phyloP scores from a whole-genome alignment of 148 eudicot species.

The Silene conica region DNA sequence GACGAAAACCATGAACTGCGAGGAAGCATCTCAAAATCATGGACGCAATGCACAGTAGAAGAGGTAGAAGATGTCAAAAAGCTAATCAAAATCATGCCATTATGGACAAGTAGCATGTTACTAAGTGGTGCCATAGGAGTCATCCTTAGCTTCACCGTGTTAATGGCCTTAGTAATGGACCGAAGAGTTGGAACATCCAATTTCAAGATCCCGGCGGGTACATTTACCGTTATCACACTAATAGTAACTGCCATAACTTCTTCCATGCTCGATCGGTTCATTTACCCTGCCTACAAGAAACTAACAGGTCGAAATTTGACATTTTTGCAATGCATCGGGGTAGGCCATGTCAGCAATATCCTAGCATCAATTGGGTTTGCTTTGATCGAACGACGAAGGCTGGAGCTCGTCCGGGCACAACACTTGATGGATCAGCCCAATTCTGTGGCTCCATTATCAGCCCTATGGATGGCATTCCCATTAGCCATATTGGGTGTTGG shows the following conservation, averaged over 20 bases:
- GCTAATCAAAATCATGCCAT: conserved; percentile 45
- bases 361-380: conserved; percentile 34
- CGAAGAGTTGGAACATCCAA: conserved; percentile 26
- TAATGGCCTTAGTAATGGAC: conserved; percentile 63
- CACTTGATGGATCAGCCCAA: conserved; percentile 6
- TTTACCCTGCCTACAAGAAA: conserved; percentile 35
- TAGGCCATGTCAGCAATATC: conserved; percentile 38
- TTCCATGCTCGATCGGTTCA: conserved; percentile 27
- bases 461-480: conserved; percentile 29
- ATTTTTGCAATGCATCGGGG: conserved; percentile 34
- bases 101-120: conserved; percentile 52
- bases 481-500: conserved; percentile 33
- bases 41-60: conserved; percentile 48
- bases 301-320: conserved; percentile 22
- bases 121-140: conserved; percentile 45
- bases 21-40: conserved; percentile 20
- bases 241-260: conserved; percentile 34
- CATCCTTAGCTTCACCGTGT: conserved; percentile 39
- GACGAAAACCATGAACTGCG: background rate
- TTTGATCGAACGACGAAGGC: conserved; percentile 42
- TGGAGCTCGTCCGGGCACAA: conserved; percentile 4
- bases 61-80: conserved; percentile 51
- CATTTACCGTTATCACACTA: conserved; percentile 33
- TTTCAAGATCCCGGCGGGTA: conserved; percentile 36
- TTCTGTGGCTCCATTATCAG: conserved; percentile 27